Percentiles rank a stretch among this genome's conserved stretches.
These are phyloP conservation scores for Metschnikowia orientalis DNA, from an alignment of 805 yeast species.

Conservation along the genomic window DNA sequence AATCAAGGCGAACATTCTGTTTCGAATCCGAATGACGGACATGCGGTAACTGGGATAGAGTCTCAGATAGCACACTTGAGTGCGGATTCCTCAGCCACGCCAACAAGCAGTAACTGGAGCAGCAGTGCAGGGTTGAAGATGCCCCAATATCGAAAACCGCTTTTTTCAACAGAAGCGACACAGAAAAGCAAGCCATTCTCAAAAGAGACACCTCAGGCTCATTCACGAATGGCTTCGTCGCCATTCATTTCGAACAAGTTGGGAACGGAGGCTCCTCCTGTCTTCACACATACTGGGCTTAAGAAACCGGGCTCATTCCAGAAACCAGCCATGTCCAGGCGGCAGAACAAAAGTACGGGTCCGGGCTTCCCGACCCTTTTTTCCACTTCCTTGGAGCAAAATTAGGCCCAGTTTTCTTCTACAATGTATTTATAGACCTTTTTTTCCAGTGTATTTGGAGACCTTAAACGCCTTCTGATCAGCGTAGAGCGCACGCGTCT, in stretches of 20 bases:
- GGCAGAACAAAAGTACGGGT: constrained; percentile 6
- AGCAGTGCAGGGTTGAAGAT: constrained; percentile 13
- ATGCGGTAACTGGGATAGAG: no score
- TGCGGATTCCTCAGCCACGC: no score
- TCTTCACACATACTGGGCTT: constrained; percentile 5
- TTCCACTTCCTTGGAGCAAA: constrained; percentile 15
- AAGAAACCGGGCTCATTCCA: constrained; percentile 16
- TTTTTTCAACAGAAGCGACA: not conserved
- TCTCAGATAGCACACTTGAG: no score
- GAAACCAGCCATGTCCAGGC: constrained; percentile 12
- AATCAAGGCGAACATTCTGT: no score
- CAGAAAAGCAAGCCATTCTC: not conserved
- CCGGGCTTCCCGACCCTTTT: constrained; percentile 17
- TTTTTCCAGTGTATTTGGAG: no score
- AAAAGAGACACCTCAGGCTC: constrained; percentile 4
- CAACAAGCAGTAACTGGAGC: constrained; percentile 1
- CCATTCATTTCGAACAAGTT: constrained; percentile 18
- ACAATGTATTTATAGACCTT: no score
- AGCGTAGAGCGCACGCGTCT: no score
- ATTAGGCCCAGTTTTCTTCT: no score
- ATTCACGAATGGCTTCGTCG: constrained; percentile 4
- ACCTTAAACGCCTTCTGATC: no score
- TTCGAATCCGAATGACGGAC: no score
- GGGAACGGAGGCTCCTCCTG: constrained; percentile 6
- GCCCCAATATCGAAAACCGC: constrained; percentile 17